Conservation (phyloP, 345 rosid species). For the Microcos paniculata region DNA sequence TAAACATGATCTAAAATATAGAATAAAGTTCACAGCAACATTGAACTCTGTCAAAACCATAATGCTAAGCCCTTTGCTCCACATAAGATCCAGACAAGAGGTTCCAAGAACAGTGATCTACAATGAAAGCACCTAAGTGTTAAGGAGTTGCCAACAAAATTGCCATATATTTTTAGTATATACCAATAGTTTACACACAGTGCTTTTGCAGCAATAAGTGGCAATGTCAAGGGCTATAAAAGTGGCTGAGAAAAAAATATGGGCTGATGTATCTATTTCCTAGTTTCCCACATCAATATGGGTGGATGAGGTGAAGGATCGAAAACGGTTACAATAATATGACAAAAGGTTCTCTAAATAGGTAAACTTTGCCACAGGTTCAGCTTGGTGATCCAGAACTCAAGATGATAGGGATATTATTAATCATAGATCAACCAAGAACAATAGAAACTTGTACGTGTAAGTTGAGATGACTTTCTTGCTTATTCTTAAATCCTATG, state of each 20-base stretch:
- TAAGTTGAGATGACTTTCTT: not conserved
- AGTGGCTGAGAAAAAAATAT: not conserved
- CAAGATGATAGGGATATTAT: not conserved
- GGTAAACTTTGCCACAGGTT: not conserved
- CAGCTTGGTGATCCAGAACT: not conserved
- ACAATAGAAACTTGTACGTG: not conserved
- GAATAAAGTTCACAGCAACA: not conserved
- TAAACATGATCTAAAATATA: slow-evolving; percentile 13
- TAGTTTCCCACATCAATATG: not conserved
- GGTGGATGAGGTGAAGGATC: too few species aligned
- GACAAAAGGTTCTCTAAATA: not conserved
- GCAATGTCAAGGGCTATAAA: not conserved
- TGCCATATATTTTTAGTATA: not conserved
- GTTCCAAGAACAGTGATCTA: slow-evolving; percentile 91
- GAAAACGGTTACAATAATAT: not conserved
- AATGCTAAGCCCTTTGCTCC: slow-evolving; percentile 63
- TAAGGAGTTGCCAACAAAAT: not conserved
- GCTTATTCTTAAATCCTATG: not conserved
- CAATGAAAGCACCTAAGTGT: not conserved
- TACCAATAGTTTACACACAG: not conserved
- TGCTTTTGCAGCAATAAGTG: not conserved
- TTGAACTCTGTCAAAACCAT: not conserved
- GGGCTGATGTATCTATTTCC: not conserved
- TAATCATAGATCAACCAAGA: not conserved
- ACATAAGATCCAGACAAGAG: slow-evolving; percentile 92